These are phyloP conservation scores for Myxozyma geophila DNA, from an alignment of 805 yeast genomes.

Conservation along the genomic window DNA sequence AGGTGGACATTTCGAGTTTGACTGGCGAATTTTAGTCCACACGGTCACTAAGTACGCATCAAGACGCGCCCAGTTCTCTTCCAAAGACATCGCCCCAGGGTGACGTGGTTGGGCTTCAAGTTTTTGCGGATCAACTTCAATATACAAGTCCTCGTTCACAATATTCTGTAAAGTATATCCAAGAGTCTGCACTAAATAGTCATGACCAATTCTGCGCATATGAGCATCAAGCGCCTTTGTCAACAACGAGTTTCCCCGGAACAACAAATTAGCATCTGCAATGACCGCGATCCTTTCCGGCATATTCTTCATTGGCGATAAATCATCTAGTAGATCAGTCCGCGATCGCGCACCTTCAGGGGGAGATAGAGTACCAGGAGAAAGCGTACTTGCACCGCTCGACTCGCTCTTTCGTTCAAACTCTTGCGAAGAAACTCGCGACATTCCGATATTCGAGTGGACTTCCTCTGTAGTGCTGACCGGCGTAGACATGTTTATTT, in stretches of 20 bases:
- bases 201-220: conserved; percentile 76
- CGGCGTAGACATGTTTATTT: background rate
- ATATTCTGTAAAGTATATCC: conserved; percentile 68
- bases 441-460: background rate
- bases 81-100: conserved; percentile 31
- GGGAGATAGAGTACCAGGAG: conserved; percentile 28
- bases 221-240: conserved; percentile 81
- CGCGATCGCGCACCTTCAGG: conserved; percentile 14
- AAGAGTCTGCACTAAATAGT: conserved; percentile 71
- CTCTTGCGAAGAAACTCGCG: conserved; percentile 10
- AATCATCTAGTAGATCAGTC: conserved; percentile 1
- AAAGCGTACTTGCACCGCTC: conserved; percentile 22
- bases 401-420: conserved; percentile 3
- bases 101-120: conserved; percentile 44
- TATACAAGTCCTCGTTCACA: conserved; percentile 54
- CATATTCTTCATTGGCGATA: background rate
- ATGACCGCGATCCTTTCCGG: conserved; percentile 20
- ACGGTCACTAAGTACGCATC: conserved; percentile 44
- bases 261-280: conserved; percentile 58
- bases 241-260: conserved; percentile 83
- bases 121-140: conserved; percentile 83
- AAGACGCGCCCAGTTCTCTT: conserved; percentile 37
- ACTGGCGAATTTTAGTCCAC: conserved; percentile 67
- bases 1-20: conserved; percentile 76
- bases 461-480: background rate